Evolutionary conservation across 805 yeast genomes (phyloP), one percentile per base, ranked within the genome.

Genomic region (Sungouiella blattae): DNA sequence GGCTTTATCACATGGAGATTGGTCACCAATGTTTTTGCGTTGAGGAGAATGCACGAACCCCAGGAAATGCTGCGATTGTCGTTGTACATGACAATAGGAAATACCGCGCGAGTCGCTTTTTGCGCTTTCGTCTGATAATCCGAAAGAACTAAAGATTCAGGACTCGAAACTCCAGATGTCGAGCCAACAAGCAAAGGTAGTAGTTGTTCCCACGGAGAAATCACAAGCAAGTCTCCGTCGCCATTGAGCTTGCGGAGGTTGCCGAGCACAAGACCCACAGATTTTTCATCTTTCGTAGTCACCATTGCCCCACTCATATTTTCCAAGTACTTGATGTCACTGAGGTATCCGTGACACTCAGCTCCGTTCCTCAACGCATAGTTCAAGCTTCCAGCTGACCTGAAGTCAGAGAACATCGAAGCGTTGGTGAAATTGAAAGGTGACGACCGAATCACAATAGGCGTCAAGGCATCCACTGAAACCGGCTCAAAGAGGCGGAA

Each of bases 231-330:
- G 29, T 71, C 75, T 3, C 77, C 77, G 33, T 68, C 73, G 6
- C 75, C 75, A 39, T 69, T 62, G 22, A 37, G 35, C 39, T 67
- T 67, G 11, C 61, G 46, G 15, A 70, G 33, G 32, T 57, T 60
- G 0, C 74, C 70, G 40, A 61, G 37, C 1, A 71, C 57, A 17
- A 71, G 43, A 0, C 77, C 77, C 5, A 64, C 30, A 1, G 61
- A 51, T 1, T 35, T 36, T 3, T 15, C 34, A 1, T 32, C 38
- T 4, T 18, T 9, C 4, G 12, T 13, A 11, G 20, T 17, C 7
- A 46, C 69, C 4, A 64, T 39, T 0, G 67, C 73, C 6, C 77
- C 77, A 8, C 55, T 45, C 70, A 67, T 68, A 40, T 71, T 72
- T 34, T 71, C 77, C 40, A 72, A 35, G 43, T 61, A 72, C 46